Evolutionary conservation across 1,284 basidiomycete species (phyloP).

Genomic region (Cutaneotrichosporon mucoides): DNA sequence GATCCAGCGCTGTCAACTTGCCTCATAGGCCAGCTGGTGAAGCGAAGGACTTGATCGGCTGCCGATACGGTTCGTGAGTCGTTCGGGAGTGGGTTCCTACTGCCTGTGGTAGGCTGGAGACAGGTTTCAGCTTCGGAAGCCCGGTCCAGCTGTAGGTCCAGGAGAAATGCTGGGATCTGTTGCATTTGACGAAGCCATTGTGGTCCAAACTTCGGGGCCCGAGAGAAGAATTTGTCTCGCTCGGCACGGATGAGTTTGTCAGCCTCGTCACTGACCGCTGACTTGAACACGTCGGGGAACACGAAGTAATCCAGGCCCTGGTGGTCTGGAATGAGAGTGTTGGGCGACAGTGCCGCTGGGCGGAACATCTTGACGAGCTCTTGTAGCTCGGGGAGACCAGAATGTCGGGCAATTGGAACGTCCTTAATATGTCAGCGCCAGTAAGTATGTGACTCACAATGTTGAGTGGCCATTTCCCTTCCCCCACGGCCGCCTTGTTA

Average conservation of each 20-base stretch:
- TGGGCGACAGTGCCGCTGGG: conserved; percentile 69
- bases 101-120: too few species aligned
- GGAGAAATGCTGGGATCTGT: too few species aligned
- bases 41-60: too few species aligned
- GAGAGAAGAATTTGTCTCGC: conserved; percentile 1
- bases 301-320: conserved; percentile 62
- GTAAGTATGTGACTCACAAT: conserved; percentile 30
- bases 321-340: conserved; percentile 61
- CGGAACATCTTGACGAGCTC: conserved; percentile 72
- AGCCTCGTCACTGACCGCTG: conserved; percentile 11
- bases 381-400: conserved; percentile 75
- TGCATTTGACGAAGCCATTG: too few species aligned
- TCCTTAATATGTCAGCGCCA: conserved; percentile 53
- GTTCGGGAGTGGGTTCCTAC: too few species aligned
- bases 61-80: too few species aligned
- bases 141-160: too few species aligned
- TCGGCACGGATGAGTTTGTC: not conserved
- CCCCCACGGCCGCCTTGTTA: conserved; percentile 25
- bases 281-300: conserved; percentile 54
- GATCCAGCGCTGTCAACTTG: too few species aligned
- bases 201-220: too few species aligned
- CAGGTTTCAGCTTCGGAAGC: too few species aligned
- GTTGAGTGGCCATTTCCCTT: conserved; percentile 35
- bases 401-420: conserved; percentile 78
- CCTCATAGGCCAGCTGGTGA: too few species aligned